A percentile compares a stretch with the other conserved stretches of the same genome.
These are phyloP conservation scores for Suillus hirtellus DNA, from an alignment of 768 basidiomycete genomes.

Conservation along the genomic window DNA sequence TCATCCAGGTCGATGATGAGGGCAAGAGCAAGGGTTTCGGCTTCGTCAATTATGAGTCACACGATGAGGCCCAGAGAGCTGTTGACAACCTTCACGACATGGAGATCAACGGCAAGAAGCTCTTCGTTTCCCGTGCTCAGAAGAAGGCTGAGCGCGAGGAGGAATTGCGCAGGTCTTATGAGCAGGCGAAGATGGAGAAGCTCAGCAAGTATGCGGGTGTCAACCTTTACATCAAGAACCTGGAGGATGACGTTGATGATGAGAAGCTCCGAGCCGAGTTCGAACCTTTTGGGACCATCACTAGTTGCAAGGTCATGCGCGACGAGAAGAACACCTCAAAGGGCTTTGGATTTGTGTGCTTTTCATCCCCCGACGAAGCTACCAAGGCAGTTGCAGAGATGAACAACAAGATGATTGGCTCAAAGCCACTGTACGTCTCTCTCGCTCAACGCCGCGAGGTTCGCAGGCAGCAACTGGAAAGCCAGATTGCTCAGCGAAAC, in stretches of 20 bases:
- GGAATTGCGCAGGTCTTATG: conserved; percentile 90
- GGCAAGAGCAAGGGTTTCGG: conserved; percentile 97
- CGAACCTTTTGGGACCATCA: conserved; percentile 95
- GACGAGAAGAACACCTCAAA: conserved; percentile 93
- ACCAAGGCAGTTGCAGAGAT: conserved; percentile 99
- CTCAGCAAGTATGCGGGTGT: conserved; percentile 98
- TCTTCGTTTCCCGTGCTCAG: conserved; percentile 96
- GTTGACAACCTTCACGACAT: conserved; percentile 87
- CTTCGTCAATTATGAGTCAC: conserved; percentile 94
- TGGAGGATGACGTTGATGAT: conserved; percentile 97
- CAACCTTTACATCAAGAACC: conserved; percentile 99
- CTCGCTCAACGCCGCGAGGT: conserved; percentile 98
- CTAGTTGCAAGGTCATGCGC: conserved; percentile 98
- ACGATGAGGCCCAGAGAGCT: conserved; percentile 90
- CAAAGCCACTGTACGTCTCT: conserved; percentile 97
- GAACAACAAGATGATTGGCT: conserved; percentile 99
- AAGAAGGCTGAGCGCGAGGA: conserved; percentile 99
- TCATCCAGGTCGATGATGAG: conserved; percentile 80
- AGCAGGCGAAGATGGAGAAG: conserved; percentile 96
- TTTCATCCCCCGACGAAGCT: conserved; percentile 96
- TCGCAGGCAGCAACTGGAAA: conserved; percentile 96
- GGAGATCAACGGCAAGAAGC: conserved; percentile 82
- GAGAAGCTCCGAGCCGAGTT: conserved; percentile 97
- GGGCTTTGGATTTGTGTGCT: conserved; percentile 99
- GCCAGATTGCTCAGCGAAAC: conserved; percentile 97